A percentile compares a stretch with the other conserved stretches of the same genome.
Evolutionary conservation across 2,329 filamentous ascomycete species (phyloP).

Genomic region (Alternaria alternata): DNA sequence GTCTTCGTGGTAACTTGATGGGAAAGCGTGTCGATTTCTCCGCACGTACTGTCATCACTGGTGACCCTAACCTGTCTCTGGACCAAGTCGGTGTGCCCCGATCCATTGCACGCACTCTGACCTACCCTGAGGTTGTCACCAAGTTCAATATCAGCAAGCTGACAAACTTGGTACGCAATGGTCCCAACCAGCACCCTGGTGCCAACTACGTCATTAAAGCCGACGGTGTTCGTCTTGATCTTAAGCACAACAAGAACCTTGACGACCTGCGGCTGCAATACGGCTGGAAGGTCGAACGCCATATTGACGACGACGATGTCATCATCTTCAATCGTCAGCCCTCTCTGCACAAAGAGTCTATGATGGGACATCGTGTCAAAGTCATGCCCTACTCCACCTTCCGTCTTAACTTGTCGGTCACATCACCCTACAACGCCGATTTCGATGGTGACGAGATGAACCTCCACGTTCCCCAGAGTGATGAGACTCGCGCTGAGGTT

Average conservation of each 20-base stretch:
- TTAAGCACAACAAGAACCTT: constrained; percentile 89
- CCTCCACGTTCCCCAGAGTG: constrained; percentile 96
- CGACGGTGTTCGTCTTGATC: constrained; percentile 91
- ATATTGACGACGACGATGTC: constrained; percentile 93
- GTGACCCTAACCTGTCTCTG: constrained; percentile 93
- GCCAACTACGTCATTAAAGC: constrained; percentile 96
- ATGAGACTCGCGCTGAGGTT: constrained; percentile 95
- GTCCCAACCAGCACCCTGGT: constrained; percentile 92
- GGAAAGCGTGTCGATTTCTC: constrained; percentile 97
- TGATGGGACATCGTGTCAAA: constrained; percentile 98
- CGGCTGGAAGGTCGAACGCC: constrained; percentile 98
- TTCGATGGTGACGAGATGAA: constrained; percentile 99
- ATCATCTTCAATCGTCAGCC: constrained; percentile 99
- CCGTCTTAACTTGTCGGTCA: constrained; percentile 95
- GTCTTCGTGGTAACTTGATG: constrained; percentile 98
- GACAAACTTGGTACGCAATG: constrained; percentile 87
- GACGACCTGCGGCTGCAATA: constrained; percentile 88
- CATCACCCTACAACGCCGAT: constrained; percentile 99
- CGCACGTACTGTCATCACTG: constrained; percentile 98
- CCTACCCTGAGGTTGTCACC: constrained; percentile 96
- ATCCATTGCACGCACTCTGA: constrained; percentile 90
- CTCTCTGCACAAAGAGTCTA: constrained; percentile 98
- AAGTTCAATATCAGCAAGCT: constrained; percentile 97
- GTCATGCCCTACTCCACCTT: constrained; percentile 99
- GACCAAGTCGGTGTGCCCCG: constrained; percentile 97